phyloP scores from a whole-genome alignment of 495 filamentous ascomycete species.

The Penicillium cosmopolitanum region DNA sequence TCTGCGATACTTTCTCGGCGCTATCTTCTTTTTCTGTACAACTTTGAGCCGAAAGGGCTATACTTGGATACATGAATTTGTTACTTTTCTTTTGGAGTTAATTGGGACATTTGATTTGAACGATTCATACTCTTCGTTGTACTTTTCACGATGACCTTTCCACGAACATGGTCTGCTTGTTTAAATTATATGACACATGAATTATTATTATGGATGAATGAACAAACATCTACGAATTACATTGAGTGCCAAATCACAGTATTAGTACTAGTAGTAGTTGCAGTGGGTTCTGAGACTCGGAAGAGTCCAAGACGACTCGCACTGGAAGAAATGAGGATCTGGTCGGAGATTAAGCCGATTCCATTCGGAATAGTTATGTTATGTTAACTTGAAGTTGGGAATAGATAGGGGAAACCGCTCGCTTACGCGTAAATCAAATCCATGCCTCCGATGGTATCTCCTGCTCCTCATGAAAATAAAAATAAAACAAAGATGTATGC shows the following conservation, averaged over 20 bases:
- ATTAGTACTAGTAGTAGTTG: neutral
- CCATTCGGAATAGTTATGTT: neutral
- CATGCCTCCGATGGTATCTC: slow-evolving; percentile 25
- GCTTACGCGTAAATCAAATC: slow-evolving; percentile 18
- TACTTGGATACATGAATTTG: neutral
- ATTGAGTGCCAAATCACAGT: neutral
- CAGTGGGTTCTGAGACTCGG: too few relatives aligned
- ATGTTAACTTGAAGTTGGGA: neutral
- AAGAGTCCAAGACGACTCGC: neutral
- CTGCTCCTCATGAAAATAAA: neutral
- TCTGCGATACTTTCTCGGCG: neutral
- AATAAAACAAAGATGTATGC: slow-evolving; percentile 14
- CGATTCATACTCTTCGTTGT: slow-evolving; percentile 5
- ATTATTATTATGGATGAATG: slow-evolving; percentile 1
- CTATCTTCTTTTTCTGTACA: neutral
- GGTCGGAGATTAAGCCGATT: neutral
- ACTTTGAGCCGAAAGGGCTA: neutral
- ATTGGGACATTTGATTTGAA: neutral
- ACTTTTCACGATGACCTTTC: slow-evolving; percentile 3
- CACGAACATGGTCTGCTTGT: slow-evolving; percentile 1
- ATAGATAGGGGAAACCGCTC: neutral
- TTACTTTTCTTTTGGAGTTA: slow-evolving; percentile 1
- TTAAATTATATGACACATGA: neutral
- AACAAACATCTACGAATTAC: neutral
- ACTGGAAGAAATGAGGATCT: neutral